Conservation (phyloP, 2,329 filamentous ascomycete genomes). For the Penicillium sp. region DNA sequence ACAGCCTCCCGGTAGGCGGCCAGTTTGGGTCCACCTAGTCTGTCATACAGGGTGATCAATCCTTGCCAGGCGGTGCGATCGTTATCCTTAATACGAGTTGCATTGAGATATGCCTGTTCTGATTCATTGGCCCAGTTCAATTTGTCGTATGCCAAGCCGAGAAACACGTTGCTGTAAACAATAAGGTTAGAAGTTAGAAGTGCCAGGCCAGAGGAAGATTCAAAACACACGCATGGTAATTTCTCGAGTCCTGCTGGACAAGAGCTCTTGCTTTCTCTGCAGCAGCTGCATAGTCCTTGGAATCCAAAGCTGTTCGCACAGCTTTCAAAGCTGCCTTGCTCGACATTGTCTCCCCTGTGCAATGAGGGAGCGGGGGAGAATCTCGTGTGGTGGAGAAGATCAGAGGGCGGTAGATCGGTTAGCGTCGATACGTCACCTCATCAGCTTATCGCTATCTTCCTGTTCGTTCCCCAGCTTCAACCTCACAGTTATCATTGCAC, state of each 20-base stretch:
- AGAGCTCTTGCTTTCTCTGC: conserved; percentile 63
- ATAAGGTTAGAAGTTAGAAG: neutral
- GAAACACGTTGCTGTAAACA: conserved; percentile 64
- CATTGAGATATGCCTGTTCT: conserved; percentile 68
- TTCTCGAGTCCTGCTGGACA: conserved; percentile 66
- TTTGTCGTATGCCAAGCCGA: conserved; percentile 80
- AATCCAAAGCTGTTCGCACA: conserved; percentile 70
- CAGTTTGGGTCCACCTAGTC: conserved; percentile 63
- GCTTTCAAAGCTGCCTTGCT: conserved; percentile 73
- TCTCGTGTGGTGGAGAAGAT: conserved; percentile 15
- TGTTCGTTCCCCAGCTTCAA: conserved; percentile 7
- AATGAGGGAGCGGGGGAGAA: conserved; percentile 19
- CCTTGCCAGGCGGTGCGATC: conserved; percentile 91
- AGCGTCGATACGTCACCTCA: conserved; percentile 25
- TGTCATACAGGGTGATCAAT: conserved; percentile 77
- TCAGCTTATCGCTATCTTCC: conserved; percentile 16
- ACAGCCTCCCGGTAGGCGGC: conserved; percentile 69
- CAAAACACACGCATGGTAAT: conserved; percentile 68
- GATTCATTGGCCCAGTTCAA: conserved; percentile 65
- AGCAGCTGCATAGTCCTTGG: conserved; percentile 72
- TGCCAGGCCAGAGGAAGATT: neutral
- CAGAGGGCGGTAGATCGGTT: conserved; percentile 10
- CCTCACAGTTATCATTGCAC: neutral
- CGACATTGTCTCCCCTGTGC: conserved; percentile 33
- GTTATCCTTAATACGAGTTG: conserved; percentile 63